These are phyloP conservation scores for Calendula officinalis DNA, from an alignment of 129 eudicot species.

Conservation along the genomic window DNA sequence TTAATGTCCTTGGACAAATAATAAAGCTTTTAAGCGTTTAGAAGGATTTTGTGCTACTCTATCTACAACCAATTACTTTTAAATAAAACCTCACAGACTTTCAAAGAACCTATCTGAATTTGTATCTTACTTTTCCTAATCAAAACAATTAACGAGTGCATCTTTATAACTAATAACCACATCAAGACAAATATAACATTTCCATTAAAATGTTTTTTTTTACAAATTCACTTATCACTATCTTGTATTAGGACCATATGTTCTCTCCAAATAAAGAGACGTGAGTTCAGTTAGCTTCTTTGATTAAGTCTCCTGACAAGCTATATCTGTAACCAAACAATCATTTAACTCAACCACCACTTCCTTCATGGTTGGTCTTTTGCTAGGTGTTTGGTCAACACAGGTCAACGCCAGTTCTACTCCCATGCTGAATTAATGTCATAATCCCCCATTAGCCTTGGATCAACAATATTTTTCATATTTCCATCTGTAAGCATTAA, in stretches of 20 bases:
- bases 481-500: conserved; percentile 17
- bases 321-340: conserved; percentile 23
- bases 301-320: conserved; percentile 1
- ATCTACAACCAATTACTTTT: too few species aligned
- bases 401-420: conserved; percentile 27
- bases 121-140: too few species aligned
- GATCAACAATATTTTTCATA: conserved; percentile 24
- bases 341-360: conserved; percentile 24
- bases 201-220: background rate
- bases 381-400: conserved; percentile 17
- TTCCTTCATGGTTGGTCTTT: conserved; percentile 31
- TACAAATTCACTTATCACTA: background rate
- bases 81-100: too few species aligned
- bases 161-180: too few species aligned
- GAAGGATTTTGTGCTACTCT: too few species aligned
- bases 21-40: too few species aligned
- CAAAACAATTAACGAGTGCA: too few species aligned
- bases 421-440: conserved; percentile 25
- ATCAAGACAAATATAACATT: background rate
- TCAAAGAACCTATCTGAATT: too few species aligned
- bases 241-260: conserved; percentile 10
- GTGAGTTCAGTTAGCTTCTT: background rate
- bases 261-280: conserved; percentile 17
- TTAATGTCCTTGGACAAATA: too few species aligned
- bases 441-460: conserved; percentile 17